A percentile compares a stretch with the other conserved stretches of the same genome.
Evolutionary conservation across 768 basidiomycete genomes (phyloP).

Genomic region (Boletales sp.): DNA sequence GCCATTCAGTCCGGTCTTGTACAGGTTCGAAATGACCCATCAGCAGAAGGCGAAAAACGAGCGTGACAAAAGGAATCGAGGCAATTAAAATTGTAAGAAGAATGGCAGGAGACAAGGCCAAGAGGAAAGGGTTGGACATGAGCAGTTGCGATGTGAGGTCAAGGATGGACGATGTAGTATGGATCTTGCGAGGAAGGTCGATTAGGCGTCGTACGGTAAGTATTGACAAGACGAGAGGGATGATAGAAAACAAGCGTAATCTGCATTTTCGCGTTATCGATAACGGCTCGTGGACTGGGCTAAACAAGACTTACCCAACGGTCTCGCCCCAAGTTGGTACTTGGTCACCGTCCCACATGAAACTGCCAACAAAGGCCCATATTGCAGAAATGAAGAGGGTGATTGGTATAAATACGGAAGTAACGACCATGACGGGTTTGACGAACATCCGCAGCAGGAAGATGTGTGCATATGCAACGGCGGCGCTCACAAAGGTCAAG

Average conservation of each 20-base stretch:
- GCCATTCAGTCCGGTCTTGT: slow-evolving; percentile 47
- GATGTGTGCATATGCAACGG: slow-evolving; percentile 70
- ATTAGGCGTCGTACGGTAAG: slow-evolving; percentile 70
- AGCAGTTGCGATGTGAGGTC: slow-evolving; percentile 67
- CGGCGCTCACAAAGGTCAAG: slow-evolving; percentile 66
- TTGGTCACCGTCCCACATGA: slow-evolving; percentile 50
- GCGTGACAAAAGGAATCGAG: slow-evolving; percentile 76
- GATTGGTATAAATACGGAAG: slow-evolving; percentile 71
- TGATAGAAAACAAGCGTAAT: slow-evolving; percentile 65
- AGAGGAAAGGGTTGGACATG: slow-evolving; percentile 67
- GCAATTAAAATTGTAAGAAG: slow-evolving; percentile 63
- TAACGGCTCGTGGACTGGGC: no score
- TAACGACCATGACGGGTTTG: slow-evolving; percentile 76
- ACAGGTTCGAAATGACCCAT: slow-evolving; percentile 54
- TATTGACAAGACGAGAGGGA: slow-evolving; percentile 68
- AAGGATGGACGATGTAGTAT: slow-evolving; percentile 56
- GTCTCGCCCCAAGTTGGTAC: slow-evolving; percentile 82
- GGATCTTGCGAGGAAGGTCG: slow-evolving; percentile 66
- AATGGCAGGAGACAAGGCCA: slow-evolving; percentile 70
- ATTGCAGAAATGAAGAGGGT: slow-evolving; percentile 71
- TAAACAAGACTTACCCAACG: slow-evolving; percentile 53
- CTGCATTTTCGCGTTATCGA: slow-evolving; percentile 11
- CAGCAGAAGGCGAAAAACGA: slow-evolving; percentile 74
- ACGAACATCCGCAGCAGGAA: slow-evolving; percentile 77
- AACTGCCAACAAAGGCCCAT: slow-evolving; percentile 82